These are phyloP conservation scores for Saccharomyces pastorianus DNA, from an alignment of 1,139 yeast species.

Conservation along the genomic window DNA sequence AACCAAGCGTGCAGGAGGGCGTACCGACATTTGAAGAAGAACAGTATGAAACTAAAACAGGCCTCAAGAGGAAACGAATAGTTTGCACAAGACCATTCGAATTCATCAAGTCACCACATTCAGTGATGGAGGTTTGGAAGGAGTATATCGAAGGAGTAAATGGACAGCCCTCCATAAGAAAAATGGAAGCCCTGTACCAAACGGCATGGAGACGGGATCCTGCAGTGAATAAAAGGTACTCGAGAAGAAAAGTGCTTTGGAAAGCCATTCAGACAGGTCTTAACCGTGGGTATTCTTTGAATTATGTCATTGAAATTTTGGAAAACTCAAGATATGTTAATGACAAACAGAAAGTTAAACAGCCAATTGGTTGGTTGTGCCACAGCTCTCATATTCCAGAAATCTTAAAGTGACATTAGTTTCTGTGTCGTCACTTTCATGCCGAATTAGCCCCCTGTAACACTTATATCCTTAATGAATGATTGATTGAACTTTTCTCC, in stretches of 20 bases:
- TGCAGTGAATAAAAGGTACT: conserved; percentile 35
- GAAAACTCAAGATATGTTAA: conserved; percentile 33
- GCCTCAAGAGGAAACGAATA: conserved; percentile 25
- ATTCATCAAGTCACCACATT: conserved; percentile 35
- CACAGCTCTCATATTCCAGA: conserved; percentile 31
- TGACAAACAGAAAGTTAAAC: conserved; percentile 31
- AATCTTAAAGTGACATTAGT: conserved; percentile 12
- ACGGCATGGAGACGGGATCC: conserved; percentile 38
- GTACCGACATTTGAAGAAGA: neutral
- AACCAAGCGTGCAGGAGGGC: neutral
- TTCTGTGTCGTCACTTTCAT: neutral
- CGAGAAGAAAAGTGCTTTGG: conserved; percentile 35
- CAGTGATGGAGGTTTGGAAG: conserved; percentile 36
- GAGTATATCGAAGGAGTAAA: conserved; percentile 35
- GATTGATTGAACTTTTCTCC: neutral
- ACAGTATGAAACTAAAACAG: conserved; percentile 6
- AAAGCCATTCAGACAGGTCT: conserved; percentile 36
- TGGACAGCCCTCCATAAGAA: conserved; percentile 35
- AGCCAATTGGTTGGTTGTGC: conserved; percentile 38
- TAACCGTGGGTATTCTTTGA: conserved; percentile 30
- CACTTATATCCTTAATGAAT: neutral
- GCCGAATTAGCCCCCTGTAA: neutral
- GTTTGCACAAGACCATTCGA: conserved; percentile 30
- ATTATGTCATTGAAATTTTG: conserved; percentile 31
- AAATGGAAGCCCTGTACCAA: conserved; percentile 34